Conservation (phyloP, 2,329 filamentous ascomycete species). For the Phaeosphaeriaceae sp. region DNA sequence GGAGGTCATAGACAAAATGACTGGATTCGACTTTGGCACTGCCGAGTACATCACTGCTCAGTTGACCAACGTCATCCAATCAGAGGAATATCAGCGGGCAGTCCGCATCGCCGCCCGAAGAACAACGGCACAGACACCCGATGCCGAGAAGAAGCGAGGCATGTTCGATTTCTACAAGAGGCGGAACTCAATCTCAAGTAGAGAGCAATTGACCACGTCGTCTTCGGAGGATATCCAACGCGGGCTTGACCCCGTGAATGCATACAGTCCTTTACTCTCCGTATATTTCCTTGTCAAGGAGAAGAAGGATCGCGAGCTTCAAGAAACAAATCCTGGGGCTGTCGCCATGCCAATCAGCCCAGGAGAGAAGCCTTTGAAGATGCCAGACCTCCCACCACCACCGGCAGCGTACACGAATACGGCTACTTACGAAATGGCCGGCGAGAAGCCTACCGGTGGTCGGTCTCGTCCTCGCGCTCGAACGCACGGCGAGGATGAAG, state of each 20-base stretch:
- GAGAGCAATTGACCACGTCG: slow-evolving; percentile 83
- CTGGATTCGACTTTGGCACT: slow-evolving; percentile 94
- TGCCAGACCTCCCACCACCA: slow-evolving; percentile 81
- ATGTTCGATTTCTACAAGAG: slow-evolving; percentile 98
- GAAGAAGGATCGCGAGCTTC: slow-evolving; percentile 82
- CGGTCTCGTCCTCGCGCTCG: slow-evolving; percentile 84
- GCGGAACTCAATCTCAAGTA: slow-evolving; percentile 85
- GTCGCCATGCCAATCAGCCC: slow-evolving; percentile 64
- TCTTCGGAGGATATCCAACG: slow-evolving; percentile 85
- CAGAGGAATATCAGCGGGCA: slow-evolving; percentile 90
- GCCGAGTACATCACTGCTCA: slow-evolving; percentile 83
- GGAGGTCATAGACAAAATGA: slow-evolving; percentile 90
- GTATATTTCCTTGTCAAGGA: slow-evolving; percentile 97
- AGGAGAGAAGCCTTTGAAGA: slow-evolving; percentile 64
- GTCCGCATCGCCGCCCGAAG: slow-evolving; percentile 75
- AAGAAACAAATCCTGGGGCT: slow-evolving; percentile 67
- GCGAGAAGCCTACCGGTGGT: slow-evolving; percentile 85
- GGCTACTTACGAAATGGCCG: slow-evolving; percentile 84
- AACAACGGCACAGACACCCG: slow-evolving; percentile 63
- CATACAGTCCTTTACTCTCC: slow-evolving; percentile 89
- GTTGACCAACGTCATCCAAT: slow-evolving; percentile 85
- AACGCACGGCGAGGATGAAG: slow-evolving; percentile 94
- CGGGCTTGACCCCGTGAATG: slow-evolving; percentile 88
- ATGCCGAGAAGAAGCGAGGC: slow-evolving; percentile 80
- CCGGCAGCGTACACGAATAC: slow-evolving; percentile 90